Base-by-base conservation (phyloP, 2,329 filamentous ascomycete genomes). In the Aphanoascus verrucosus region DNA sequence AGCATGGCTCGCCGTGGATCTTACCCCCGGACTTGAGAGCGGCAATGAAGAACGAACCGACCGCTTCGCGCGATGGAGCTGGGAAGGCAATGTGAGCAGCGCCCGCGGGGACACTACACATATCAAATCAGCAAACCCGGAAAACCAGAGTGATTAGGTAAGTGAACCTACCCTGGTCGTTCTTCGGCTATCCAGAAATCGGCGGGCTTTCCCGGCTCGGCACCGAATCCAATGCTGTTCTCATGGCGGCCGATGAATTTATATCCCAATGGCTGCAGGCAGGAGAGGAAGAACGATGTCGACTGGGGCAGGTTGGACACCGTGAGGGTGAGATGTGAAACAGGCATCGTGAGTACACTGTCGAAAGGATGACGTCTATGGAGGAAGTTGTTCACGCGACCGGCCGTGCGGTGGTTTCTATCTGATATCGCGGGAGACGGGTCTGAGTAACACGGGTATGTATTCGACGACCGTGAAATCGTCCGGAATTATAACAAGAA, bases 201-300 rank as follows among this genome's bases (percentile, higher is more conserved):
- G 17, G 80, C 69, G 28, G 71, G 71, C 43, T 71, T 67, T 44
- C 67, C 77, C 50, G 78, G 74, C 53, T 75, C 70, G 53, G 80
- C 74, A 20, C 81, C 81, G 59, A 83, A 77, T 4, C 78, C 81
- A 58, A 83, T 77, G 52, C 80, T 79, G 57, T 79, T 75, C 49
- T 79, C 78, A 64, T 78, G 74, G 55, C 79, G 73, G 53, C 79
- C 80, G 57, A 88, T 77, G 65, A 83, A 94, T 56, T 78, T 78
- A 57, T 94, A 82, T 37, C 86, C 86, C 19, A 94, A 77, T 2
- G 87, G 85, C 61, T 91, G 86, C 6, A 88, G 77, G 59, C 88
- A 77, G 57, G 85, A 80, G 19, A 89, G 80, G 69, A 88, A 94
- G 74, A 94, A 94, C 6, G 88, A 93, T 48, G 85, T 82, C 2